These are phyloP conservation scores for Acanthochlamys bracteata DNA, from an alignment of 106 monocot genomes.

Conservation along the genomic window DNA sequence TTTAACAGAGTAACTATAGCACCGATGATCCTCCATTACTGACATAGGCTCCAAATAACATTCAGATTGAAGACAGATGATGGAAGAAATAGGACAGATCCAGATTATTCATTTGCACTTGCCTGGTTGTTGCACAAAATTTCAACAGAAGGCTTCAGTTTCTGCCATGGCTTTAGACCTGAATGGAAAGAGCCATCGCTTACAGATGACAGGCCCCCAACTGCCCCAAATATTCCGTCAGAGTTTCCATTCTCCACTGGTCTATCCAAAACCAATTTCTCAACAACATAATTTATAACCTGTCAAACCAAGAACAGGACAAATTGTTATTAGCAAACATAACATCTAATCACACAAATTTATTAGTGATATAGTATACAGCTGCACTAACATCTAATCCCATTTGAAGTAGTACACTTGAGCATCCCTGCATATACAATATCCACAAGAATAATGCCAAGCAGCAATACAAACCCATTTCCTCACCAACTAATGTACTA, in stretches of 20 bases:
- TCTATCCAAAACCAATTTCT: slow-evolving; percentile 58
- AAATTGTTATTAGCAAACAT: background rate
- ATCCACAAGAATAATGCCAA: too few relatives aligned
- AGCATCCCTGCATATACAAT: too few relatives aligned
- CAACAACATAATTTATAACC: slow-evolving; percentile 57
- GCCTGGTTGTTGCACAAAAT: slow-evolving; percentile 80
- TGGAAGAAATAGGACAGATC: background rate
- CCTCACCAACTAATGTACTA: too few relatives aligned
- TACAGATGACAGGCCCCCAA: slow-evolving; percentile 22
- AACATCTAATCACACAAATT: background rate
- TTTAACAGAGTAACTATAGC: too few relatives aligned
- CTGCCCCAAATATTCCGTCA: slow-evolving; percentile 21
- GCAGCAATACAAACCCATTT: too few relatives aligned
- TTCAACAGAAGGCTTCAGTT: slow-evolving; percentile 49
- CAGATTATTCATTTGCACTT: slow-evolving; percentile 3
- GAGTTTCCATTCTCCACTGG: slow-evolving; percentile 32
- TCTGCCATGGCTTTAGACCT: slow-evolving; percentile 49
- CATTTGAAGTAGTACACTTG: too few relatives aligned
- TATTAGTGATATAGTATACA: too few relatives aligned
- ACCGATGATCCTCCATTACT: too few relatives aligned
- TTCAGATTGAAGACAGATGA: too few relatives aligned
- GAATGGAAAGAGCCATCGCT: slow-evolving; percentile 28
- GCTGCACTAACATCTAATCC: too few relatives aligned
- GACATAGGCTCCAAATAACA: too few relatives aligned
- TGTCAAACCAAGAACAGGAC: slow-evolving; percentile 6